A percentile compares a stretch with the other conserved stretches of the same genome.
phyloP scores from a whole-genome alignment of 1,284 basidiomycete species.

The Bjerkandera adusta region DNA sequence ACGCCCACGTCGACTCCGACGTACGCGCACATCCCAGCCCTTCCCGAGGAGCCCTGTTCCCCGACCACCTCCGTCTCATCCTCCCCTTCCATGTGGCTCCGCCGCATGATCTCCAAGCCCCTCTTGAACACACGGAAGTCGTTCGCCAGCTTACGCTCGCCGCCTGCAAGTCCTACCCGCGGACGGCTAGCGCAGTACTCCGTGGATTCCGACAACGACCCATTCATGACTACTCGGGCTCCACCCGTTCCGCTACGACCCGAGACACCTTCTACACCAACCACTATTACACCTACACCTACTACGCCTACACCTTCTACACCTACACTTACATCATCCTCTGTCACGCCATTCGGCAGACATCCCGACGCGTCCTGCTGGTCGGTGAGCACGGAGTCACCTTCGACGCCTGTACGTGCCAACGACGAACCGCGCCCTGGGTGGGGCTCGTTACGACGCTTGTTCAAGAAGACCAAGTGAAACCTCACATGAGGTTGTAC shows the following conservation, averaged over 20 bases:
- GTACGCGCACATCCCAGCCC: neutral
- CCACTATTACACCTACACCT: neutral
- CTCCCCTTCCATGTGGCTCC: conserved; percentile 1
- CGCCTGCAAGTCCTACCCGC: too few species aligned
- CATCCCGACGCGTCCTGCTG: conserved; percentile 11
- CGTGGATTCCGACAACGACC: neutral
- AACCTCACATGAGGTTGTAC: neutral
- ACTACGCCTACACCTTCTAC: neutral
- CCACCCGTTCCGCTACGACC: neutral
- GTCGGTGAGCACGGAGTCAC: conserved; percentile 13
- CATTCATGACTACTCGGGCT: neutral
- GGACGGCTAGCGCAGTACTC: neutral
- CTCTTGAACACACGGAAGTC: neutral
- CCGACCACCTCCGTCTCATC: neutral
- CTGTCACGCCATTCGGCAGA: too few species aligned
- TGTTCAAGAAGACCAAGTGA: conserved; percentile 10
- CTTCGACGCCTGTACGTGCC: too few species aligned
- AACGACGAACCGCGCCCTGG: conserved; percentile 1
- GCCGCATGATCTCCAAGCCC: conserved; percentile 9
- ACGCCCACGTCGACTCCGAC: neutral
- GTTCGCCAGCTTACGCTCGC: too few species aligned
- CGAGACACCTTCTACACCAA: neutral
- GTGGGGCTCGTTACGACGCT: conserved; percentile 8
- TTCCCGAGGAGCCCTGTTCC: neutral
- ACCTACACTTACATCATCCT: neutral